Evolutionary conservation across 129 eudicot species (phyloP).

Genomic region (Flaveria robusta): DNA sequence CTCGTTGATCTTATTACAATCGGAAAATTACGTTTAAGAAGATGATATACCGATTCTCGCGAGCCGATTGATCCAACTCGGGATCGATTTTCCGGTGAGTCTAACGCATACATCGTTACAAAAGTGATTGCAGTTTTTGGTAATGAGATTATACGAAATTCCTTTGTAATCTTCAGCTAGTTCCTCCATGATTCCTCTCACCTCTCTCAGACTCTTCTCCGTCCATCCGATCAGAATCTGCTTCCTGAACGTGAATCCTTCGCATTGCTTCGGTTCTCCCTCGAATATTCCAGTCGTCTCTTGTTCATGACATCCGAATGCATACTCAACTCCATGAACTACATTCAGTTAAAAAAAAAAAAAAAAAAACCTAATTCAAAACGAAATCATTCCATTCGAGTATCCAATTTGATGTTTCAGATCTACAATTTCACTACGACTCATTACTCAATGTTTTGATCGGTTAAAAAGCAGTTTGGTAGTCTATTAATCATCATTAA

Average conservation of each 20-base stretch:
- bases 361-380: background rate
- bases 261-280: conserved; percentile 78
- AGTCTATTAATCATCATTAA: too few relatives aligned
- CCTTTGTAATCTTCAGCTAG: conserved; percentile 72
- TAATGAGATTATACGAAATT: conserved; percentile 70
- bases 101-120: conserved; percentile 75
- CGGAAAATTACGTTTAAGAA: background rate
- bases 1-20: background rate
- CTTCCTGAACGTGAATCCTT: conserved; percentile 80
- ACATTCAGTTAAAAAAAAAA: conserved; percentile 8
- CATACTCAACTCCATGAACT: conserved; percentile 94
- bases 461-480: too few relatives aligned
- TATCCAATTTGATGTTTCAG: background rate
- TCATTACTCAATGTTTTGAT: too few relatives aligned
- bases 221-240: conserved; percentile 79
- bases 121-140: conserved; percentile 89
- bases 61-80: conserved; percentile 89
- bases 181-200: conserved; percentile 65
- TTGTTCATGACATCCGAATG: conserved; percentile 89
- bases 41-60: conserved; percentile 70
- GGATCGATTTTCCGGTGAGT: conserved; percentile 72
- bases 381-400: background rate
- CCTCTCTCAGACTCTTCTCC: conserved; percentile 50
- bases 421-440: background rate
- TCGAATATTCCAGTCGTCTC: conserved; percentile 79